Evolutionary conservation across 2,329 filamentous ascomycete species (phyloP).

Genomic region (Geosmithia flava): DNA sequence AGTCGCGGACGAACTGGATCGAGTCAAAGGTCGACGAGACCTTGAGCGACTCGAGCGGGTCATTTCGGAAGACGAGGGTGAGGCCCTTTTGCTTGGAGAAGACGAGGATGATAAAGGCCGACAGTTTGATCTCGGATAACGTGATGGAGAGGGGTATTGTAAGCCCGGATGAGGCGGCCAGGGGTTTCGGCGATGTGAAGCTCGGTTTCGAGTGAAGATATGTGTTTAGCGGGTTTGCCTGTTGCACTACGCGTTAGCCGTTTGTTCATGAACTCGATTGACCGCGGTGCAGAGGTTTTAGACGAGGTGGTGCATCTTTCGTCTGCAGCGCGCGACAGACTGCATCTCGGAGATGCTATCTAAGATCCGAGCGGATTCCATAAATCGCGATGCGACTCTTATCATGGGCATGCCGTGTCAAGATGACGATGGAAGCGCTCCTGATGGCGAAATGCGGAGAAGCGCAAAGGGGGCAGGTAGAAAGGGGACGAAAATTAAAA

Average conservation of each 20-base stretch:
- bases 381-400: too few relatives aligned
- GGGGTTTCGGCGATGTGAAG: slow-evolving; percentile 84
- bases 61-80: slow-evolving; percentile 94
- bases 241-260: slow-evolving; percentile 29
- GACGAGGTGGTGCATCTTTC: not conserved
- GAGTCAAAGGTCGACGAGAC: slow-evolving; percentile 98
- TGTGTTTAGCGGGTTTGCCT: slow-evolving; percentile 93
- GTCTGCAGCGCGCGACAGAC: not conserved
- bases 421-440: not conserved
- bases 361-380: too few relatives aligned
- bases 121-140: slow-evolving; percentile 86
- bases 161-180: slow-evolving; percentile 81
- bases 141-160: slow-evolving; percentile 98
- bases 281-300: not conserved
- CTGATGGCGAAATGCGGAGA: not conserved
- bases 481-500: slow-evolving; percentile 4
- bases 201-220: slow-evolving; percentile 83
- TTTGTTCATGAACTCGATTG: not conserved
- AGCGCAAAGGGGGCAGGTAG: not conserved
- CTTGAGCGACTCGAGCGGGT: slow-evolving; percentile 93
- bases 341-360: not conserved
- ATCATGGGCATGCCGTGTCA: not conserved
- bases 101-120: slow-evolving; percentile 92
- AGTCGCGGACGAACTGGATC: slow-evolving; percentile 95
- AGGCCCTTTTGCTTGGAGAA: slow-evolving; percentile 97